Evolutionary conservation across 345 rosid species (phyloP), one percentile per base, ranked within the genome.

Genomic region (Boechera stricta): DNA sequence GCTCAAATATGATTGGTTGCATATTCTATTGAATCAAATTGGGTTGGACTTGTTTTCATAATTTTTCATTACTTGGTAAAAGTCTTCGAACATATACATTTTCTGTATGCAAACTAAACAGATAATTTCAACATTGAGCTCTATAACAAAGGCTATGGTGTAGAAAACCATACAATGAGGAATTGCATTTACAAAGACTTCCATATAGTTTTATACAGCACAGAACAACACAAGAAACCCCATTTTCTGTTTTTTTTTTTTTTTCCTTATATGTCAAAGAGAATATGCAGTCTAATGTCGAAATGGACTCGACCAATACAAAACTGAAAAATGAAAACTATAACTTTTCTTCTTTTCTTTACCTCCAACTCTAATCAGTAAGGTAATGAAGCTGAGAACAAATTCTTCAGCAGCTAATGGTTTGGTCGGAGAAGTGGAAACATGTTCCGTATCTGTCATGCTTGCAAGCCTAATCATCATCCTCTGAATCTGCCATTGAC

Each of bases 401-500:
- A 64, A 47, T 36, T 64, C 76, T 16, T 63, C 45, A 36, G 35
- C 60, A 77, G 66, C 80, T 64, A 45, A 44, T 31, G 51, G 24
- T 78, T 72, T 67, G 33, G 49, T 58, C 64, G 66, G 73, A 70
- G 74, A 68, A 74, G 71, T 78, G 77, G 73, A 72, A 73, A 78
- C 73, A 78, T 67, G 64, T 49, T 65, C 73, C 68, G 61, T 74
- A 74, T 62, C 29, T 45, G 32, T 39, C 51, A 65, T 78, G 49
- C 62, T 64, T 66, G n/a, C 39, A 49, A 66, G 63, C 35, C 91
- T 94, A 90, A 59, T 92, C 97, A 42, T 92, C 98, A 55, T 94
- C 98, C 73, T 94, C 98, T 11, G 98, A 94, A 82, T 94, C 97
- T 92, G 97, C 82, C 84, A 72, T 71, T 59, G 6, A 0, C 52